Conservation (phyloP, 164 flowering plant genomes). For the Houttuynia cordata region DNA sequence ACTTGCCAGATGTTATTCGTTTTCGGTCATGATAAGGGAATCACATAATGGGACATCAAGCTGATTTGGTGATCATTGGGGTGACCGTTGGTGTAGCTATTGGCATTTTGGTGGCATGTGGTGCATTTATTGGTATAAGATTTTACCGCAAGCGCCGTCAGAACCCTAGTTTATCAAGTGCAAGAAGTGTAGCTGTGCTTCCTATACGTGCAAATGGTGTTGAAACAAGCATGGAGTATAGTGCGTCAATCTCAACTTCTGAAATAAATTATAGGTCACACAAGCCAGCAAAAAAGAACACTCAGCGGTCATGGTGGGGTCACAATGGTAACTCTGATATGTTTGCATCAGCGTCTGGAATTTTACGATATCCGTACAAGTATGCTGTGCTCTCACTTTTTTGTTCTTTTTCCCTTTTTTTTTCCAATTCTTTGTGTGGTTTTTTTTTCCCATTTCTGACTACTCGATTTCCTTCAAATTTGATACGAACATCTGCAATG, state of each 20-base stretch:
- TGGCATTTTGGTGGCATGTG: constrained; percentile 54
- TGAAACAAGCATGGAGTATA: constrained; percentile 45
- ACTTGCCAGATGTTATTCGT: constrained; percentile 36
- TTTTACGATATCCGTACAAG: constrained; percentile 84
- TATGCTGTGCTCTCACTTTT: constrained; percentile 11
- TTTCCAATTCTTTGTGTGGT: neutral
- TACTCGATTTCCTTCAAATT: neutral
- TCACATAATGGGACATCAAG: constrained; percentile 40
- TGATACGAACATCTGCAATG: neutral
- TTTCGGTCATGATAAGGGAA: constrained; percentile 12
- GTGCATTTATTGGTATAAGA: constrained; percentile 41
- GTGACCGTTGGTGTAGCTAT: constrained; percentile 61
- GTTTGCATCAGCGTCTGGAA: constrained; percentile 55
- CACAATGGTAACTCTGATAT: constrained; percentile 38
- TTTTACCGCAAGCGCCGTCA: constrained; percentile 55
- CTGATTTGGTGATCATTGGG: constrained; percentile 60
- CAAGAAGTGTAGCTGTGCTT: constrained; percentile 31
- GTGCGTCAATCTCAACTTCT: constrained; percentile 53
- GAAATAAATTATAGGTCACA: constrained; percentile 16
- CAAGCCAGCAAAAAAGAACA: constrained; percentile 15
- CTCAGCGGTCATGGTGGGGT: constrained; percentile 48
- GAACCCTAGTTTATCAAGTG: constrained; percentile 25
- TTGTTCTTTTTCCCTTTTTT: neutral
- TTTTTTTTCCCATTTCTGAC: neutral
- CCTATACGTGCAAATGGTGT: constrained; percentile 68